A percentile compares a stretch with the other conserved stretches of the same genome.
Conservation (phyloP, 139 green algal species). For the Chlamydomonas applanata region DNA sequence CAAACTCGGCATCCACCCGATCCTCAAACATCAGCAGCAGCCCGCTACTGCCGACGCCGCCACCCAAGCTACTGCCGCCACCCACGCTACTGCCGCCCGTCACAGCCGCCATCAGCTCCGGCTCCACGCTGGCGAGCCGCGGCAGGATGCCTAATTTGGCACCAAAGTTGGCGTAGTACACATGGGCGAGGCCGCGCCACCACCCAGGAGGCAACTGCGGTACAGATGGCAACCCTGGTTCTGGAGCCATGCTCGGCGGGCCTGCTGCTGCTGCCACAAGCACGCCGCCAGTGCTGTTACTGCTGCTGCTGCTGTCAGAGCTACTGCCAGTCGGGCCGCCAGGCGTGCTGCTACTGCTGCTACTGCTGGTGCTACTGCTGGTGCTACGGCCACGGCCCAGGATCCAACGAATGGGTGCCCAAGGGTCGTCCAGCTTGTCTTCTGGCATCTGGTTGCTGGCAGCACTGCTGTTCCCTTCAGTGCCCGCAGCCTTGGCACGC, state of each 20-base stretch:
- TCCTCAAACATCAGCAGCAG: slow-evolving; percentile 32
- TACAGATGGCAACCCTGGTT: too few species aligned
- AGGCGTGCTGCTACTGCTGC: not conserved
- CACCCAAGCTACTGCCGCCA: not conserved
- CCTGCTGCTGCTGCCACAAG: too few species aligned
- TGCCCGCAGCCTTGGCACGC: not conserved
- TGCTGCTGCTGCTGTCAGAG: not conserved
- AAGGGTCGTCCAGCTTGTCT: not conserved
- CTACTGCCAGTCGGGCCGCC: not conserved
- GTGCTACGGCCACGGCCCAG: not conserved
- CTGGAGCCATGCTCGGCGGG: too few species aligned
- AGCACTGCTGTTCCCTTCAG: not conserved
- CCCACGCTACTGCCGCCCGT: not conserved
- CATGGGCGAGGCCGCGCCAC: slow-evolving; percentile 17
- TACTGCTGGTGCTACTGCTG: not conserved
- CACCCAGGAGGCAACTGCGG: not conserved
- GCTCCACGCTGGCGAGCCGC: not conserved
- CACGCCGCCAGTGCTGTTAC: too few species aligned
- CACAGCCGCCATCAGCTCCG: not conserved
- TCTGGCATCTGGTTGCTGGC: too few species aligned
- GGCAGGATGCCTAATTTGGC: slow-evolving; percentile 34
- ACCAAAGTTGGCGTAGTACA: slow-evolving; percentile 46
- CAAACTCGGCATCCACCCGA: slow-evolving; percentile 31
- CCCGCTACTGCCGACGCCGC: not conserved
- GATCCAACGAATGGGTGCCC: slow-evolving; percentile 2